phyloP scores from a whole-genome alignment of 495 filamentous ascomycete species.

The Tuber melanosporum region DNA sequence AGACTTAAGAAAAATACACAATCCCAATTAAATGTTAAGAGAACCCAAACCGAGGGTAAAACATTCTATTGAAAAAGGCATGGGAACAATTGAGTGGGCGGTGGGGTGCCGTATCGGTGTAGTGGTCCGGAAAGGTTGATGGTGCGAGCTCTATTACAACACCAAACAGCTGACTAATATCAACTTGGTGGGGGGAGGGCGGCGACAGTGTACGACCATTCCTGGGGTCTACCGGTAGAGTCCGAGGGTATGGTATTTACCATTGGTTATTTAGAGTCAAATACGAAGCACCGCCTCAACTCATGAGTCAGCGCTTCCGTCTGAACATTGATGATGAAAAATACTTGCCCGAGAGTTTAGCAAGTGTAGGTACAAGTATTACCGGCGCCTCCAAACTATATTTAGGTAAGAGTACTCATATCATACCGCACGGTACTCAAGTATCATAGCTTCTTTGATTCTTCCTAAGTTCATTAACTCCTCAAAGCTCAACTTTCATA shows the following conservation, averaged over 20 bases:
- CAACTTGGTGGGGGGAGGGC: not conserved
- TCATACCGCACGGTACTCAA: no score
- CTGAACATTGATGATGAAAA: not conserved
- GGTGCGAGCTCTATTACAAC: no score
- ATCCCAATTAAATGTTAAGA: not conserved
- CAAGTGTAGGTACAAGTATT: no score
- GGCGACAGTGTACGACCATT: not conserved
- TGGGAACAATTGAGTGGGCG: not conserved
- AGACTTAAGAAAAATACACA: not conserved
- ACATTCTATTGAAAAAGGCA: not conserved
- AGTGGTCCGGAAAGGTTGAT: not conserved
- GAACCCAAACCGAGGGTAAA: not conserved
- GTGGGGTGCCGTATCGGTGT: not conserved
- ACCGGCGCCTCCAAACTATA: no score
- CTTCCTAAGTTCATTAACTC: no score
- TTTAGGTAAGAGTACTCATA: no score
- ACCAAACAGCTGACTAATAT: not conserved
- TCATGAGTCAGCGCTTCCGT: not conserved
- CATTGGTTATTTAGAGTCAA: not conserved
- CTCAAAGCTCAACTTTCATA: not conserved
- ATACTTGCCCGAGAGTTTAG: not conserved
- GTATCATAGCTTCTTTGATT: no score
- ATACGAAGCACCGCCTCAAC: not conserved
- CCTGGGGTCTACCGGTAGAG: not conserved
- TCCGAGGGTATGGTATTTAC: no score